phyloP scores from a whole-genome alignment of 2,329 filamentous ascomycete genomes.

The Colletotrichum liaoningense region DNA sequence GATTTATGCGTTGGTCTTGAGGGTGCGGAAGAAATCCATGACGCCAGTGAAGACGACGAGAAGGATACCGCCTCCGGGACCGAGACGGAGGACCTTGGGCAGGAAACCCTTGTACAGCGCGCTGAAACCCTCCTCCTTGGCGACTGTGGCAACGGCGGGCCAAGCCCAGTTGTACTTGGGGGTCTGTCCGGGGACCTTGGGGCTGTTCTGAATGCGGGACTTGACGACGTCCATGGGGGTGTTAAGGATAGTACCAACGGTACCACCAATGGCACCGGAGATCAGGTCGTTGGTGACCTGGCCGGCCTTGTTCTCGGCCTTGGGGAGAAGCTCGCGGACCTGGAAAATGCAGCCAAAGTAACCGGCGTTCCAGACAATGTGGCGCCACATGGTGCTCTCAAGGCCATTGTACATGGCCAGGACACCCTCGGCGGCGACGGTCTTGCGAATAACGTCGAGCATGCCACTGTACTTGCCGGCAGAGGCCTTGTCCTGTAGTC shows the following conservation, averaged over 20 bases:
- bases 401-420: constrained; percentile 96
- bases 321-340: constrained; percentile 85
- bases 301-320: constrained; percentile 80
- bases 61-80: constrained; percentile 73
- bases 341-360: constrained; percentile 99
- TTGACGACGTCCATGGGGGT: constrained; percentile 98
- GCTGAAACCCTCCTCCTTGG: constrained; percentile 90
- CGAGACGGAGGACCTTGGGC: constrained; percentile 80
- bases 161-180: constrained; percentile 99
- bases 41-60: constrained; percentile 89
- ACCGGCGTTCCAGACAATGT: constrained; percentile 89
- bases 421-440: constrained; percentile 83
- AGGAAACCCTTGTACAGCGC: constrained; percentile 98
- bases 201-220: constrained; percentile 95
- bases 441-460: constrained; percentile 84
- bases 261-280: constrained; percentile 89
- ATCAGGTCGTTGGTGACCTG: constrained; percentile 90
- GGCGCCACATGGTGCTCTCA: constrained; percentile 96
- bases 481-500: constrained; percentile 94
- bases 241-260: constrained; percentile 89
- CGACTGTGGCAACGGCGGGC: constrained; percentile 85
- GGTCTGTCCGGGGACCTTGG: constrained; percentile 81
- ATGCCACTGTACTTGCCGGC: constrained; percentile 88
- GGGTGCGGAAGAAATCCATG: constrained; percentile 91
- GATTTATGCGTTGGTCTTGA: constrained; percentile 44